Conservation (phyloP, 352 stramenopile genomes). For the Nothophytophthora sp. region DNA sequence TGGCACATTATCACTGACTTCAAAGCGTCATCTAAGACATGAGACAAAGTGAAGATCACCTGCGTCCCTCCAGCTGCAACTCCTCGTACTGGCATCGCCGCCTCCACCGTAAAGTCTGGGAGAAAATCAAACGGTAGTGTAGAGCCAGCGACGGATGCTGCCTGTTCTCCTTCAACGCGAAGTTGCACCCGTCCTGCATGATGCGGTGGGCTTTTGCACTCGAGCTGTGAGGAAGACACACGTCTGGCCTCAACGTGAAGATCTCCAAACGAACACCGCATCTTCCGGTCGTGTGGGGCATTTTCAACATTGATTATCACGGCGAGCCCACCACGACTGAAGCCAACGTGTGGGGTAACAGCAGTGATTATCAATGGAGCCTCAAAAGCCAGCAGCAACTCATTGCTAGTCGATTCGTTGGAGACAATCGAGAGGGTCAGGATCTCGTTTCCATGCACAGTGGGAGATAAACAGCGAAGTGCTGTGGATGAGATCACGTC, state of each 20-base stretch:
- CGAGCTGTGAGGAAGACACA: slow-evolving; percentile 11
- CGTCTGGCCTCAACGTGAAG: slow-evolving; percentile 8
- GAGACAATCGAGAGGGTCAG: slow-evolving; percentile 23
- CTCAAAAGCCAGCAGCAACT: slow-evolving; percentile 35
- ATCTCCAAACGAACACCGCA: slow-evolving; percentile 36
- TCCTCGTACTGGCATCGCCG: slow-evolving; percentile 20
- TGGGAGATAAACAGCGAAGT: slow-evolving; percentile 20
- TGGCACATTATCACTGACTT: slow-evolving; percentile 15
- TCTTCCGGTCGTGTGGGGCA: not conserved
- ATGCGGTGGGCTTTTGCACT: slow-evolving; percentile 30
- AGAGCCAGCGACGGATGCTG: slow-evolving; percentile 6
- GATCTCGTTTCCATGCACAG: slow-evolving; percentile 7
- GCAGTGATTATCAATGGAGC: slow-evolving; percentile 16
- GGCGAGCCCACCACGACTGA: slow-evolving; percentile 25
- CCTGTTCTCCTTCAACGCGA: slow-evolving; percentile 8
- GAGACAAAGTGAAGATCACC: slow-evolving; percentile 27
- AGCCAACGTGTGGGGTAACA: slow-evolving; percentile 26
- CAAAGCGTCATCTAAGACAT: slow-evolving; percentile 5
- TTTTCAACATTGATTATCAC: slow-evolving; percentile 20
- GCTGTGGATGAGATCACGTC: slow-evolving; percentile 13
- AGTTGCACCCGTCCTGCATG: slow-evolving; percentile 15
- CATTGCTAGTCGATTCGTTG: slow-evolving; percentile 23
- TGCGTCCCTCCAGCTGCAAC: slow-evolving; percentile 21
- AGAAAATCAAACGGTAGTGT: slow-evolving; percentile 32
- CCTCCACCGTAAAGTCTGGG: slow-evolving; percentile 25